Percentiles rank a stretch among this genome's conserved stretches.
phyloP scores from a whole-genome alignment of 345 rosid genomes.

The Syzygium oleosum region DNA sequence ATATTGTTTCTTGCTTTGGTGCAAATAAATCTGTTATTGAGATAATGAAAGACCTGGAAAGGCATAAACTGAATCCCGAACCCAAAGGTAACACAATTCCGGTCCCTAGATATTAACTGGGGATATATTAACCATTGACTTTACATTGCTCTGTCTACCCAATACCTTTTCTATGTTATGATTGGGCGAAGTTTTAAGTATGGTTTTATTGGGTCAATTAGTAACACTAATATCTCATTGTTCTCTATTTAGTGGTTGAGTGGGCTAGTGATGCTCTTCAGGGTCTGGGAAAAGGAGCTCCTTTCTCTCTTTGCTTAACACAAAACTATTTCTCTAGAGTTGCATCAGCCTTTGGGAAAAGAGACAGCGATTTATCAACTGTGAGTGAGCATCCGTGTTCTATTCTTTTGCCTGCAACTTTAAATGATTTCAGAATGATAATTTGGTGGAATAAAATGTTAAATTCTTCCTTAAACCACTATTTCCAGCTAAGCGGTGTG shows the following conservation, averaged over 20 bases:
- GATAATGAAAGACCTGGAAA: conserved; percentile 59
- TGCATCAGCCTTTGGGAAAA: conserved; percentile 53
- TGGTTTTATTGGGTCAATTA: not conserved
- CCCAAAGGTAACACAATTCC: conserved; percentile 32
- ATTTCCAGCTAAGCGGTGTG: conserved; percentile 55
- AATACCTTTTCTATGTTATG: not conserved
- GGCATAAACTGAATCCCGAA: conserved; percentile 48
- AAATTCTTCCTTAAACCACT: not conserved
- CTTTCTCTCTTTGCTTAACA: conserved; percentile 85
- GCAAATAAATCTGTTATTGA: conserved; percentile 53
- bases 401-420: not conserved
- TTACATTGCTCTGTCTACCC: not conserved
- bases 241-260: conserved; percentile 37
- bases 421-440: not conserved
- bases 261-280: conserved; percentile 90
- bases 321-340: conserved; percentile 64
- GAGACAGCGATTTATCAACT: conserved; percentile 36
- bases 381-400: conserved; percentile 21
- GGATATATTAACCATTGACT: not conserved
- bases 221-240: not conserved
- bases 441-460: not conserved
- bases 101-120: not conserved
- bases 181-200: not conserved
- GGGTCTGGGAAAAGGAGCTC: conserved; percentile 77
- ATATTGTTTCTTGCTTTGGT: conserved; percentile 56